phyloP scores from a whole-genome alignment of 2,329 filamentous ascomycete species.

The Pseudovirgaria hyperparasitica region DNA sequence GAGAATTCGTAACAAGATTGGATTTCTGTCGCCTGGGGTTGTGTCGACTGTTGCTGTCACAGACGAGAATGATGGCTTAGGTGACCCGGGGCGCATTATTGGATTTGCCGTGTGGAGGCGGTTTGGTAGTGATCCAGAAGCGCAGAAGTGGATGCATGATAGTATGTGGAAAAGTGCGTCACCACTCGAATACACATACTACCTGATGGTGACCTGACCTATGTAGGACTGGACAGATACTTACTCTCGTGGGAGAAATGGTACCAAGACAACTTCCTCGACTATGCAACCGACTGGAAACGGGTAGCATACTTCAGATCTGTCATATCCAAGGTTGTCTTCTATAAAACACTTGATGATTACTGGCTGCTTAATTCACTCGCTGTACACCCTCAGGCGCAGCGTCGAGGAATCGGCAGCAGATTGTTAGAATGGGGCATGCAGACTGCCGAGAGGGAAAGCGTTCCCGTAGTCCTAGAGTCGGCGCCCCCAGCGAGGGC shows the following conservation, averaged over 20 bases:
- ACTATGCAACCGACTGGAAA: conserved; percentile 6
- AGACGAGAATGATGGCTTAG: too few species aligned
- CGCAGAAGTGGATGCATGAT: conserved; percentile 8
- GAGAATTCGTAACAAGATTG: too few species aligned
- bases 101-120: conserved; percentile 10
- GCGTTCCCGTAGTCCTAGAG: conserved; percentile 10
- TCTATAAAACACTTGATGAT: conserved; percentile 5
- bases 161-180: conserved; percentile 8
- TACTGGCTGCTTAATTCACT: conserved; percentile 11
- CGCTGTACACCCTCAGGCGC: conserved; percentile 8
- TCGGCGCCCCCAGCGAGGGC: conserved; percentile 8
- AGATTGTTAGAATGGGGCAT: conserved; percentile 9
- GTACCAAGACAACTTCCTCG: conserved; percentile 9
- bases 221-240: conserved; percentile 10
- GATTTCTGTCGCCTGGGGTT: too few species aligned
- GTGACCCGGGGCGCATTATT: conserved; percentile 5
- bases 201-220: conserved; percentile 1
- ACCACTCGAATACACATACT: neutral
- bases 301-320: conserved; percentile 4
- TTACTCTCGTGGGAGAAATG: conserved; percentile 10
- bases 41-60: too few species aligned
- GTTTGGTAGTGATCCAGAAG: conserved; percentile 6
- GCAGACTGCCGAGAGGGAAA: conserved; percentile 8
- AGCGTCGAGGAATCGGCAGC: conserved; percentile 10
- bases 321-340: neutral